phyloP scores from a whole-genome alignment of 1,139 yeast genomes.

The Debaryomyces nepalensis region DNA sequence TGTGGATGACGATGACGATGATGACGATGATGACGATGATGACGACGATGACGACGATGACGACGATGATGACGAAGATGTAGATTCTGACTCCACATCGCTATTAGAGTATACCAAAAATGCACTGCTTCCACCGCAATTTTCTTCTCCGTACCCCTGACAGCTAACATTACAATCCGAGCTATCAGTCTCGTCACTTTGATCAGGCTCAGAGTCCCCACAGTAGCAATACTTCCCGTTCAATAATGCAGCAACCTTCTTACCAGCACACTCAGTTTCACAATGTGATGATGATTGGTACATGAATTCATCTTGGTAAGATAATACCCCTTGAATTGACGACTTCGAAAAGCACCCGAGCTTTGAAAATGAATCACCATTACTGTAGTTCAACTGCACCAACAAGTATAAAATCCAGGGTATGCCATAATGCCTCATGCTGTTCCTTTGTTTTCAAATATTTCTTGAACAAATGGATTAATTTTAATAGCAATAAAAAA shows the following conservation, averaged over 20 bases:
- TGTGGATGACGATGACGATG: slow-evolving; percentile 11
- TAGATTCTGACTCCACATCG: slow-evolving; percentile 25
- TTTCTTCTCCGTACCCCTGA: slow-evolving; percentile 58
- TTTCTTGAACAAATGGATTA: not conserved
- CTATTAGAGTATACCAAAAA: slow-evolving; percentile 52
- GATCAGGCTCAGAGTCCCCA: slow-evolving; percentile 50
- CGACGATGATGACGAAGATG: slow-evolving; percentile 18
- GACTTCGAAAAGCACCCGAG: slow-evolving; percentile 42
- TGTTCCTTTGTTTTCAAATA: slow-evolving; percentile 1
- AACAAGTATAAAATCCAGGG: slow-evolving; percentile 7
- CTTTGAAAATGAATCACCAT: slow-evolving; percentile 25
- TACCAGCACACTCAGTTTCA: slow-evolving; percentile 47
- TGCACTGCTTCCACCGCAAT: slow-evolving; percentile 65
- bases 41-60: slow-evolving; percentile 17
- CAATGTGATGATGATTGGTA: slow-evolving; percentile 61
- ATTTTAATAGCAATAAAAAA: slow-evolving; percentile 5
- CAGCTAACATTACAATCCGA: slow-evolving; percentile 55
- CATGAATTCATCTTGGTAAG: slow-evolving; percentile 36
- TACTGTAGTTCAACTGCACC: slow-evolving; percentile 2
- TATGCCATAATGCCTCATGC: slow-evolving; percentile 8
- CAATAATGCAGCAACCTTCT: slow-evolving; percentile 55
- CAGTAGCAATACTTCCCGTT: slow-evolving; percentile 65
- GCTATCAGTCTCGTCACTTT: slow-evolving; percentile 32
- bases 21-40: slow-evolving; percentile 8
- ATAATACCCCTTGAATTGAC: slow-evolving; percentile 27